Evolutionary conservation across 768 basidiomycete genomes (phyloP).

Genomic region (Sarcomyxa edulis): DNA sequence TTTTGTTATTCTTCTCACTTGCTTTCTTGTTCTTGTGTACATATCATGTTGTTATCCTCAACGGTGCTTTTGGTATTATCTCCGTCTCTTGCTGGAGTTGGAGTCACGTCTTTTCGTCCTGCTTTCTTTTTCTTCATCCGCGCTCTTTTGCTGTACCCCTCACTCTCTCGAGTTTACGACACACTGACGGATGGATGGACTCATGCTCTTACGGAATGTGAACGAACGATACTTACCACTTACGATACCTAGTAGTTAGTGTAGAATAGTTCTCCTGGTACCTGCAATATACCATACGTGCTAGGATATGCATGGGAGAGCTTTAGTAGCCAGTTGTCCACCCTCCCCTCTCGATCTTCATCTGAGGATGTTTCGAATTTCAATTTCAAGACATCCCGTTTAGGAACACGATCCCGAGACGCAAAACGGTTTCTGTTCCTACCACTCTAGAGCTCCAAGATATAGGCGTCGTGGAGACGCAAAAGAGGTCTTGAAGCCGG

Average conservation of each 20-base stretch:
- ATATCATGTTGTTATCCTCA: no score
- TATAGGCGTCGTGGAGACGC: no score
- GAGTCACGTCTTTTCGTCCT: no score
- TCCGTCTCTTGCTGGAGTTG: no score
- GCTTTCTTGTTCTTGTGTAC: no score
- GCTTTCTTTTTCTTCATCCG: no score
- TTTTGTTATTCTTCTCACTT: constrained; percentile 3
- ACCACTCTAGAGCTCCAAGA: no score
- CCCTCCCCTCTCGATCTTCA: no score
- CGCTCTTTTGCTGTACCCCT: constrained; percentile 5
- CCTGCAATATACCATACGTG: neutral
- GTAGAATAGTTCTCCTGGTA: constrained; percentile 2
- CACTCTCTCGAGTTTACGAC: constrained; percentile 6
- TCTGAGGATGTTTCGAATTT: neutral
- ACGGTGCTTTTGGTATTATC: no score
- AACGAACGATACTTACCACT: constrained; percentile 6
- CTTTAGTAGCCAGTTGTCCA: no score
- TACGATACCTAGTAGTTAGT: constrained; percentile 6
- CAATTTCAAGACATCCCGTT: neutral
- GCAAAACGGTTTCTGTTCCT: neutral
- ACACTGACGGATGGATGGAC: constrained; percentile 6
- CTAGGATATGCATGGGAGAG: no score
- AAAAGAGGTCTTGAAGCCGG: no score
- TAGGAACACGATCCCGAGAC: neutral
- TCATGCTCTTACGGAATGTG: constrained; percentile 7